phyloP scores from a whole-genome alignment of 2,329 filamentous ascomycete species.

The Nemania diffusa region DNA sequence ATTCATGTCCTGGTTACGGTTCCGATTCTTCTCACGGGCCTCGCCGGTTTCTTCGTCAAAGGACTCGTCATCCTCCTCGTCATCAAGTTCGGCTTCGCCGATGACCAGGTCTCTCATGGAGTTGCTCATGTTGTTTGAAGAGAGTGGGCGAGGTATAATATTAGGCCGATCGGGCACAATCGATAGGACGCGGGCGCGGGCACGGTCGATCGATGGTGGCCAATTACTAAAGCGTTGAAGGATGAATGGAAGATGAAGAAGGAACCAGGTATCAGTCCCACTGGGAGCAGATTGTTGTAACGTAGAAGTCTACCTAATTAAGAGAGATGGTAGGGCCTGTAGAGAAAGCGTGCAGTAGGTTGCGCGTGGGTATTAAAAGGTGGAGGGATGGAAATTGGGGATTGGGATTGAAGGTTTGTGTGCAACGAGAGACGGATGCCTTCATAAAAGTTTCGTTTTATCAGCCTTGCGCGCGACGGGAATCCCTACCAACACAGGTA shows the following conservation, averaged over 20 bases:
- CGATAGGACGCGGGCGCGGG: too few relatives aligned
- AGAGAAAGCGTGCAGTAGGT: too few relatives aligned
- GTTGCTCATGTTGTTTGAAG: constrained; percentile 64
- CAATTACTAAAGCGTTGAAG: too few relatives aligned
- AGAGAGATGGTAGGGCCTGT: too few relatives aligned
- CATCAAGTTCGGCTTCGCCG: constrained; percentile 85
- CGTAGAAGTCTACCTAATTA: too few relatives aligned
- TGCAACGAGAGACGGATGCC: background rate
- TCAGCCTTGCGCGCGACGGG: background rate
- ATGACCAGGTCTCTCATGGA: constrained; percentile 82
- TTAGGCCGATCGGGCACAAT: too few relatives aligned
- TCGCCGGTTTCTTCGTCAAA: constrained; percentile 81
- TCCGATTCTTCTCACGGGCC: constrained; percentile 57
- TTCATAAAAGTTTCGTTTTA: background rate
- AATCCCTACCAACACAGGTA: too few relatives aligned
- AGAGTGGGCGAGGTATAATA: background rate
- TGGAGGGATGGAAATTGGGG: background rate
- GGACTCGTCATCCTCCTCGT: constrained; percentile 85
- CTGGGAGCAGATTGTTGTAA: too few relatives aligned
- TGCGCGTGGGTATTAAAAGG: too few relatives aligned
- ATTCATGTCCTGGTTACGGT: constrained; percentile 65
- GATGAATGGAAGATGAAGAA: too few relatives aligned
- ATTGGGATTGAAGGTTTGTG: background rate
- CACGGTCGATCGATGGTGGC: too few relatives aligned
- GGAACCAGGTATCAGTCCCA: too few relatives aligned